Percentiles rank a stretch among this genome's conserved stretches.
Evolutionary conservation across 2,329 filamentous ascomycete species (phyloP).

Genomic region (Pseudogymnoascus sp.): DNA sequence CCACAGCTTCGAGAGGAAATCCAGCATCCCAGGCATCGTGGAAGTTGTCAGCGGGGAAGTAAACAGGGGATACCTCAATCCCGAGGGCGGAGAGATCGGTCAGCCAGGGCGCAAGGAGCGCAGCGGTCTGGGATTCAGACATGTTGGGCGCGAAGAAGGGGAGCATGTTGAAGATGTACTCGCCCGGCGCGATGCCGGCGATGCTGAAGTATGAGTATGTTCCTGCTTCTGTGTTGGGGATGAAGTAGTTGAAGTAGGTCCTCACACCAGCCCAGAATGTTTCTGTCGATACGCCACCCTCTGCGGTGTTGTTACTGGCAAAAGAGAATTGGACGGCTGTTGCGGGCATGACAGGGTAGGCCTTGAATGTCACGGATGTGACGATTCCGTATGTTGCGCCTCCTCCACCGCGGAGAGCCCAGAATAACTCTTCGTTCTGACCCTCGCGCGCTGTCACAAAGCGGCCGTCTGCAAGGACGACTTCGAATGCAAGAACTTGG

Average conservation of each 20-base stretch:
- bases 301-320: conserved; percentile 36
- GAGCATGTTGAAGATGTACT: conserved; percentile 27
- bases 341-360: conserved; percentile 33
- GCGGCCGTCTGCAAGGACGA: conserved; percentile 42
- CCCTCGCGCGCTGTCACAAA: conserved; percentile 41
- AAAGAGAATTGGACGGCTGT: conserved; percentile 37
- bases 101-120: conserved; percentile 32
- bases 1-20: conserved; percentile 33
- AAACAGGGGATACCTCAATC: conserved; percentile 23
- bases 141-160: conserved; percentile 27
- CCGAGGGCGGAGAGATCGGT: conserved; percentile 27
- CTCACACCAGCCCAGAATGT: conserved; percentile 45
- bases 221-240: conserved; percentile 30
- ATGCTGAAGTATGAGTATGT: conserved; percentile 29
- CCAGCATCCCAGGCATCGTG: conserved; percentile 31
- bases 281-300: conserved; percentile 27
- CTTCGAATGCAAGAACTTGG: conserved; percentile 47
- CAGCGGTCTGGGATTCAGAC: conserved; percentile 20
- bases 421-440: conserved; percentile 49
- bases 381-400: conserved; percentile 54
- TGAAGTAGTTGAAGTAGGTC: conserved; percentile 39
- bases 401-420: conserved; percentile 50
- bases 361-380: conserved; percentile 48
- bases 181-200: conserved; percentile 24
- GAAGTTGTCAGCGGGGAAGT: conserved; percentile 23